These are phyloP conservation scores for Quercus phellos DNA, from an alignment of 331 rosid genomes.

Conservation along the genomic window DNA sequence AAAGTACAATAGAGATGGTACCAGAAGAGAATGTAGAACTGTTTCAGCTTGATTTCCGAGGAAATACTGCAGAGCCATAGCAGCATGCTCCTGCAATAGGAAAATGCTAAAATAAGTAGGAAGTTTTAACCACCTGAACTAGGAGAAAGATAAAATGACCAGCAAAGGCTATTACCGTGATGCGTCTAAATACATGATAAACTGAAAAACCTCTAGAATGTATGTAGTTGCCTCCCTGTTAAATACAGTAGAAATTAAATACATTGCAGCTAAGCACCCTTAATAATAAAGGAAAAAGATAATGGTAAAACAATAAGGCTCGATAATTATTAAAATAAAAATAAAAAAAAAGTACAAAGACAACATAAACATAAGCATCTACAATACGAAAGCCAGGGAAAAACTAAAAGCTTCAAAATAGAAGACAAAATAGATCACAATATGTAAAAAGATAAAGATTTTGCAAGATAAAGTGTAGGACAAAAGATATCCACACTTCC, in stretches of 20 bases:
- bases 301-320: not conserved
- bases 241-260: constrained; percentile 22
- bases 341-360: not conserved
- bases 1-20: constrained; percentile 29
- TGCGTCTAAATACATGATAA: constrained; percentile 66
- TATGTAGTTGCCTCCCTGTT: constrained; percentile 87
- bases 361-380: not conserved
- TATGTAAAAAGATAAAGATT: not conserved
- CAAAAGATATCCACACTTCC: not conserved
- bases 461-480: no score
- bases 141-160: constrained; percentile 9
- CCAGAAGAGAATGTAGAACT: constrained; percentile 68
- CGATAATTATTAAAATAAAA: no score
- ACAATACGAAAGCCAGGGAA: not conserved
- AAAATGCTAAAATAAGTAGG: constrained; percentile 13
- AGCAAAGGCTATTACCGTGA: constrained; percentile 51
- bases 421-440: not conserved
- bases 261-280: not conserved
- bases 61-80: constrained; percentile 73
- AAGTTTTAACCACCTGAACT: constrained; percentile 15
- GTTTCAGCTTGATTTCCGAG: constrained; percentile 65
- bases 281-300: not conserved
- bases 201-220: constrained; percentile 84
- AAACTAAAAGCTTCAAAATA: not conserved
- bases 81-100: constrained; percentile 70